These are phyloP conservation scores for Sporothrix pallida DNA, from an alignment of 2,329 filamentous ascomycete genomes.

Conservation along the genomic window DNA sequence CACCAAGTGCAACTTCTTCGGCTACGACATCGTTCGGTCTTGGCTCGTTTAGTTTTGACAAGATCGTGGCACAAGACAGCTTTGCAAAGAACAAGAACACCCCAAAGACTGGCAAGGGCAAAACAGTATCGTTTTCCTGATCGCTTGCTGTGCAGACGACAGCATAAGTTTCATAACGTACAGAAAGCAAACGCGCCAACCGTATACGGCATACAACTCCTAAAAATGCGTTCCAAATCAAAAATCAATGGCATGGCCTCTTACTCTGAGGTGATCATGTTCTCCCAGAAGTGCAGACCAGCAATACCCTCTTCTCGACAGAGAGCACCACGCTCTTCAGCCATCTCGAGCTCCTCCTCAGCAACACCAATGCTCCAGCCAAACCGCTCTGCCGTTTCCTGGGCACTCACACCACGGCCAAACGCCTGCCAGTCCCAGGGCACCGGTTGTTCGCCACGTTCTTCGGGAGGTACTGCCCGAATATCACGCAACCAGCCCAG, in stretches of 20 bases:
- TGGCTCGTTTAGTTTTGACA: background rate
- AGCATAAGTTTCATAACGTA: too few species aligned
- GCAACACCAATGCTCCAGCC: conserved; percentile 98
- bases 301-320: conserved; percentile 93
- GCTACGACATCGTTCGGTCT: background rate
- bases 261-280: conserved; percentile 50
- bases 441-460: conserved; percentile 50
- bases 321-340: conserved; percentile 83
- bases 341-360: conserved; percentile 95
- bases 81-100: background rate
- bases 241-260: background rate
- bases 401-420: conserved; percentile 85
- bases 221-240: background rate
- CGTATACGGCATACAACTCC: background rate
- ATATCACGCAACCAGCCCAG: conserved; percentile 78
- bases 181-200: conserved; percentile 5
- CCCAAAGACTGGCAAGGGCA: background rate
- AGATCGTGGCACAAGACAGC: background rate
- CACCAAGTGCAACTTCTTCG: conserved; percentile 6
- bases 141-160: background rate
- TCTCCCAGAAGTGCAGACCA: conserved; percentile 92
- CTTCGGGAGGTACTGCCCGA: conserved; percentile 64
- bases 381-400: conserved; percentile 86
- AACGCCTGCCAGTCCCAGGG: conserved; percentile 78
- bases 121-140: conserved; percentile 22